Evolutionary conservation across 2,329 filamentous ascomycete genomes (phyloP).

Genomic region (Aspergillus nomiae): DNA sequence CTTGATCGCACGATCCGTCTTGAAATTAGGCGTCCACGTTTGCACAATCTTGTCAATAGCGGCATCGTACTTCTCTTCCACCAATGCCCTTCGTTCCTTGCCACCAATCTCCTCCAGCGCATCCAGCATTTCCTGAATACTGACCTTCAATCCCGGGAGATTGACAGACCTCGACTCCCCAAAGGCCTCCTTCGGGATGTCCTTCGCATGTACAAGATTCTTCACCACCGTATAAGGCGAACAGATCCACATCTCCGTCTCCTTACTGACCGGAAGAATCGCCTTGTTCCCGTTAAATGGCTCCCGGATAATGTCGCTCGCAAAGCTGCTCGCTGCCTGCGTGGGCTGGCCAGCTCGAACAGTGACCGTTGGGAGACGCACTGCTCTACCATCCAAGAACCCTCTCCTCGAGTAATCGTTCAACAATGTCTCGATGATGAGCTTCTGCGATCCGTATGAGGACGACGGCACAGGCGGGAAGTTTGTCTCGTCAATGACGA

Average conservation of each 20-base stretch:
- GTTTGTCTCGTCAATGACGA: slow-evolving; percentile 47
- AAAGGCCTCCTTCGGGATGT: slow-evolving; percentile 54
- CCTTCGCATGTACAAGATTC: slow-evolving; percentile 57
- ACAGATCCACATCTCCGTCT: slow-evolving; percentile 60
- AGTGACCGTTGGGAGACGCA: slow-evolving; percentile 55
- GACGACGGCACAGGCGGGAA: slow-evolving; percentile 51
- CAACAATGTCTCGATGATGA: slow-evolving; percentile 52
- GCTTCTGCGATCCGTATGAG: slow-evolving; percentile 56
- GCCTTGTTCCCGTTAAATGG: slow-evolving; percentile 54
- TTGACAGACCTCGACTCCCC: slow-evolving; percentile 56
- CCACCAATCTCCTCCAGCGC: slow-evolving; percentile 59
- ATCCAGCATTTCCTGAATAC: slow-evolving; percentile 63
- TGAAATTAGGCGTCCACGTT: slow-evolving; percentile 62
- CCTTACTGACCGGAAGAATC: slow-evolving; percentile 53
- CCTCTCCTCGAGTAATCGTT: slow-evolving; percentile 56
- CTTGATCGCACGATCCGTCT: slow-evolving; percentile 54
- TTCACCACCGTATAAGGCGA: slow-evolving; percentile 56
- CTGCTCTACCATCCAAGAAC: slow-evolving; percentile 48
- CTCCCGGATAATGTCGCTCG: slow-evolving; percentile 56
- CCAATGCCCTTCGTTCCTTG: slow-evolving; percentile 53
- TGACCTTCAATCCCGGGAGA: slow-evolving; percentile 59
- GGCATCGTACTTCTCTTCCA: slow-evolving; percentile 58
- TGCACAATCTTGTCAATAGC: slow-evolving; percentile 60
- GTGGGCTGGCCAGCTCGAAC: slow-evolving; percentile 55
- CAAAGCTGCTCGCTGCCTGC: slow-evolving; percentile 55